Evolutionary conservation across 768 basidiomycete species (phyloP).

Genomic region (Lactifluus volemus): DNA sequence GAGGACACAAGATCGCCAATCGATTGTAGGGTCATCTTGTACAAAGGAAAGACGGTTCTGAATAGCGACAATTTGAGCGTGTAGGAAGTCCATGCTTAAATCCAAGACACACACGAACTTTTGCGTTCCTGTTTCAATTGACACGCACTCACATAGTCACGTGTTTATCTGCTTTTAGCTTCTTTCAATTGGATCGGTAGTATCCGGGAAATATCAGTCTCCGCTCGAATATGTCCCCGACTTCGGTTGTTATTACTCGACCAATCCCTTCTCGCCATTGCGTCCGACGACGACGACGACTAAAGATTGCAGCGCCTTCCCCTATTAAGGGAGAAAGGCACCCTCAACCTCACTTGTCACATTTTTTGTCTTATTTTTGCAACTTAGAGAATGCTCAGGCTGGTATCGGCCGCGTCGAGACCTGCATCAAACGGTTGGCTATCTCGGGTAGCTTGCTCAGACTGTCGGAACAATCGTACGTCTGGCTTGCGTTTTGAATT

Average conservation of each 20-base stretch:
- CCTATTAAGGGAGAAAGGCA: conserved; percentile 1
- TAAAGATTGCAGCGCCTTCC: conserved; percentile 1
- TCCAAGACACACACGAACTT: too few species aligned
- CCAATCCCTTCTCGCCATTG: conserved; percentile 14
- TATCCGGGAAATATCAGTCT: background rate
- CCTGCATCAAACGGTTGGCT: conserved; percentile 59
- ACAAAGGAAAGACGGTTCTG: conserved; percentile 66
- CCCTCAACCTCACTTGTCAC: background rate
- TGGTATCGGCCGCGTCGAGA: conserved; percentile 49
- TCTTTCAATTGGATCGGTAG: conserved; percentile 10
- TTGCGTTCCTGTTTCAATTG: too few species aligned
- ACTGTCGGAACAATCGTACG: conserved; percentile 16
- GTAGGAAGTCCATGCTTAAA: conserved; percentile 13
- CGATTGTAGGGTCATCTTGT: conserved; percentile 48
- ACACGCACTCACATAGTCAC: background rate
- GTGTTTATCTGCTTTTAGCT: background rate
- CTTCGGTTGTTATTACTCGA: conserved; percentile 9
- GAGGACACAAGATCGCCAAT: conserved; percentile 82
- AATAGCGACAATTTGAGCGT: conserved; percentile 26
- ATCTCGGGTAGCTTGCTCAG: conserved; percentile 43
- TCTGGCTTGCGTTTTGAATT: background rate
- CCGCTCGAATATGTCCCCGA: conserved; percentile 13
- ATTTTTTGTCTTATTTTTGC: background rate
- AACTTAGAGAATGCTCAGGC: conserved; percentile 47
- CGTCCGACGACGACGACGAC: conserved; percentile 16